A percentile compares a stretch with the other conserved stretches of the same genome.
Conservation (phyloP, 495 filamentous ascomycete genomes). For the Talaromyces ruber region DNA sequence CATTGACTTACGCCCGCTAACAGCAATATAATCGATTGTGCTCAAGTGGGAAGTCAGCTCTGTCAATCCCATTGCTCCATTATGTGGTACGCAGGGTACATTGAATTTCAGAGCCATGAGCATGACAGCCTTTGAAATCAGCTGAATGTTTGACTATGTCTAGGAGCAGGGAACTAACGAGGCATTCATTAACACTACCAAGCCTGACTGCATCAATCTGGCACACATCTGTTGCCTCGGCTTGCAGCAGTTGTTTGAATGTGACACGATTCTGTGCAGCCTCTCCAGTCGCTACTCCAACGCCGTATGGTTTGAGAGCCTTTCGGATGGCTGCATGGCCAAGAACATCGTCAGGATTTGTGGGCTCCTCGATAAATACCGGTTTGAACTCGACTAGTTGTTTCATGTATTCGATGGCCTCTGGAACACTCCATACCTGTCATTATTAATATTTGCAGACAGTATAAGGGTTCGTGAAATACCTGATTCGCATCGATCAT, state of each 20-base stretch:
- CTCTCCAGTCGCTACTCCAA: constrained; percentile 73
- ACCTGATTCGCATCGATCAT: constrained; percentile 80
- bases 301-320: constrained; percentile 50
- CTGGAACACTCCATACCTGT: constrained; percentile 64
- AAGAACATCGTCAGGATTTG: constrained; percentile 68
- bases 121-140: constrained; percentile 42
- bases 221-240: constrained; percentile 62
- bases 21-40: constrained; percentile 72
- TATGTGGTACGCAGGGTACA: constrained; percentile 72
- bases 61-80: constrained; percentile 65
- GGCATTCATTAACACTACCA: constrained; percentile 71
- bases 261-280: constrained; percentile 78
- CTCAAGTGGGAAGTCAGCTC: constrained; percentile 75
- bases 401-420: constrained; percentile 70
- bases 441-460: neutral
- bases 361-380: constrained; percentile 84
- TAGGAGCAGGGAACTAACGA: constrained; percentile 15
- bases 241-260: constrained; percentile 67
- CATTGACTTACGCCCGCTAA: constrained; percentile 59
- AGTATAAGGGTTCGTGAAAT: neutral
- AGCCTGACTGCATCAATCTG: constrained; percentile 75
- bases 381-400: constrained; percentile 63
- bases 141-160: neutral
- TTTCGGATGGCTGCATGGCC: constrained; percentile 66
- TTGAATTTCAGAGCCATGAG: constrained; percentile 66